Percentiles rank a stretch among this genome's conserved stretches.
phyloP scores from a whole-genome alignment of 352 stramenopile genomes.

The Globisporangium nodosum region DNA sequence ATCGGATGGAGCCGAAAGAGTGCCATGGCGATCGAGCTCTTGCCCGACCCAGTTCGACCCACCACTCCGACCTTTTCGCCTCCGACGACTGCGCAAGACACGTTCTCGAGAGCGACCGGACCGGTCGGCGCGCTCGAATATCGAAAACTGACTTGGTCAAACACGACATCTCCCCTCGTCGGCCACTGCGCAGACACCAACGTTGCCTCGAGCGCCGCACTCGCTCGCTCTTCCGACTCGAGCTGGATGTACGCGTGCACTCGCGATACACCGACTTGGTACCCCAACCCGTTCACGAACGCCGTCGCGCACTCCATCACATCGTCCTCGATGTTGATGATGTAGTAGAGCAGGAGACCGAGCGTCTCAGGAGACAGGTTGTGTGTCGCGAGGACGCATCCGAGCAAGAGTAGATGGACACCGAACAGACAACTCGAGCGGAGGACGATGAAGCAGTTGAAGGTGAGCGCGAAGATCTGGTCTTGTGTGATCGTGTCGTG shows the following conservation, averaged over 20 bases:
- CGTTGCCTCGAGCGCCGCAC: slow-evolving; percentile 12
- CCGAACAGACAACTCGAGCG: slow-evolving; percentile 25
- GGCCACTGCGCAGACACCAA: slow-evolving; percentile 20
- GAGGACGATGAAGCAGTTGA: slow-evolving; percentile 31
- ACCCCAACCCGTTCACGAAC: slow-evolving; percentile 23
- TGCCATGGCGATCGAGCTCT: slow-evolving; percentile 46
- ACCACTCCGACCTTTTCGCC: slow-evolving; percentile 51
- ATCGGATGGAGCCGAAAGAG: slow-evolving; percentile 49
- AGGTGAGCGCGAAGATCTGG: slow-evolving; percentile 17
- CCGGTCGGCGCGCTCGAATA: slow-evolving; percentile 13
- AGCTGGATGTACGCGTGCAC: slow-evolving; percentile 25
- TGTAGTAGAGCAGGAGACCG: slow-evolving; percentile 37
- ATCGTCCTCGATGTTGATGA: slow-evolving; percentile 29
- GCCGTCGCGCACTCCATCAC: slow-evolving; percentile 24
- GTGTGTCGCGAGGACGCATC: slow-evolving; percentile 26
- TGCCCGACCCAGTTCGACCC: slow-evolving; percentile 50
- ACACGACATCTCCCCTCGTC: slow-evolving; percentile 24
- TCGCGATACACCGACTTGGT: slow-evolving; percentile 24
- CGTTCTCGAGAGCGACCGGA: slow-evolving; percentile 31
- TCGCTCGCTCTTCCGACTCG: slow-evolving; percentile 16
- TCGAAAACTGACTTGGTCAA: slow-evolving; percentile 29
- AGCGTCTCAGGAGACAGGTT: slow-evolving; percentile 27
- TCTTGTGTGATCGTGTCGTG: slow-evolving; percentile 26
- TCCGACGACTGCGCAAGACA: slow-evolving; percentile 29
- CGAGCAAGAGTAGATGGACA: slow-evolving; percentile 26